Evolutionary conservation across 768 basidiomycete genomes (phyloP), one percentile per base, ranked within the genome.

Genomic region (Pleurotus platypus): DNA sequence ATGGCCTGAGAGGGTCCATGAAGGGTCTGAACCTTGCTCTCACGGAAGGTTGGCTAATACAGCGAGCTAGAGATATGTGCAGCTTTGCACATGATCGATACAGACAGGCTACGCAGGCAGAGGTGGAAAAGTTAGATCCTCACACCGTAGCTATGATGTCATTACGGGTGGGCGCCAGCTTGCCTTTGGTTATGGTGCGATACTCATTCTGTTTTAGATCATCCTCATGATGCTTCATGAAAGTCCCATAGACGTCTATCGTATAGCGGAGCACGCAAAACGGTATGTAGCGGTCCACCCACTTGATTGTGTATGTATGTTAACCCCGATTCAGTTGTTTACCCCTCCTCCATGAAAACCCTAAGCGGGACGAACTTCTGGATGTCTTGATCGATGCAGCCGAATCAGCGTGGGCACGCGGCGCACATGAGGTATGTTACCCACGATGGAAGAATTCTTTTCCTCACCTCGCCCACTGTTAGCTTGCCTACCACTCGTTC

Each of bases 21-120:
- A 81, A 81, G 18, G 87, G 87, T 3, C 72, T 87, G 37, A 87
- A 89, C 64, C 67, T 78, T 15, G 87, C 86, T 1, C 78, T 89
- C 16, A 70, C 81, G 1, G 87, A 89, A 66, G 89, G 89, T 1
- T 90, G 87, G 87, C 73, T 90, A 8, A 81, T 86, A 5, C 85
- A 87, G 57, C 74, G 85, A 49, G 87, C 85, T 3, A 73, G 87
- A 37, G 87, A 89, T 62, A 87, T 89, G 86, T 88, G 86, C 68
- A 85, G 81, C 62, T 88, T 89, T 68, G 75, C 85, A 3, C 87
- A 90, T 67, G 87, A 89, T 64, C 75, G 87, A 46, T 90, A 88
- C 69, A 79, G 87, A 7, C 87, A 88, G 67, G 87, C 87, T 8
- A 86, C 84, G 7, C 81, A 85, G 61, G 79, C 78, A 3, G 85